A percentile compares a stretch with the other conserved stretches of the same genome.
phyloP scores from a whole-genome alignment of 371 early-diverging fungal genomes.

The Circinella umbellata region DNA sequence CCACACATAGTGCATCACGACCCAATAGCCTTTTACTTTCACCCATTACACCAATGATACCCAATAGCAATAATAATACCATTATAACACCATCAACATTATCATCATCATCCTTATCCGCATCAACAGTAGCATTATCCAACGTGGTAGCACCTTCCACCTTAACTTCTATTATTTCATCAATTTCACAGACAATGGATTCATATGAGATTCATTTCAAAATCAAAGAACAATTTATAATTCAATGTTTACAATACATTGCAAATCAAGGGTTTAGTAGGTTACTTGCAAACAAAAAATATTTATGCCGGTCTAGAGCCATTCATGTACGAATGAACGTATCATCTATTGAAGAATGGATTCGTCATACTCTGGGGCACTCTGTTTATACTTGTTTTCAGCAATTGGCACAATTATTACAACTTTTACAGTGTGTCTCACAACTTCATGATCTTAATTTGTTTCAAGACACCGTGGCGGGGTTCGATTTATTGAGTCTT shows the following conservation, averaged over 20 bases:
- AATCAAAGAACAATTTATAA: conserved; percentile 50
- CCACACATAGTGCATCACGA: not conserved
- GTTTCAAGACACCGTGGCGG: conserved; percentile 71
- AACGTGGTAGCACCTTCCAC: not conserved
- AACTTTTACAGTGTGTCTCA: conserved; percentile 81
- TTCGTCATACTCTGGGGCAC: conserved; percentile 52
- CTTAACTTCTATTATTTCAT: not conserved
- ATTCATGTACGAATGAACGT: conserved; percentile 86
- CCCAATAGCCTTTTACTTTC: not conserved
- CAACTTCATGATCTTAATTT: conserved; percentile 64
- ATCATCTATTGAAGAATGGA: conserved; percentile 82
- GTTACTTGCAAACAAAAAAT: conserved; percentile 72
- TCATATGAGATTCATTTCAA: conserved; percentile 64
- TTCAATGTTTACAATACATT: conserved; percentile 76
- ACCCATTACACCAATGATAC: not conserved
- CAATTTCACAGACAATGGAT: conserved; percentile 2
- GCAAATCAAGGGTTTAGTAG: conserved; percentile 80
- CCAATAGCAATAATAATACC: too few relatives aligned
- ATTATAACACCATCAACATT: not conserved
- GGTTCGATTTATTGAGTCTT: conserved; percentile 64
- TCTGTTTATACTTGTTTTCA: conserved; percentile 41
- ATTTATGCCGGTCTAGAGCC: conserved; percentile 81
- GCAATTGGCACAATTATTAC: conserved; percentile 76
- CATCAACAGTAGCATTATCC: too few relatives aligned
- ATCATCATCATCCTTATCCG: too few relatives aligned